Base-by-base conservation (phyloP, 306 rosid species). In the Malus orientalis region DNA sequence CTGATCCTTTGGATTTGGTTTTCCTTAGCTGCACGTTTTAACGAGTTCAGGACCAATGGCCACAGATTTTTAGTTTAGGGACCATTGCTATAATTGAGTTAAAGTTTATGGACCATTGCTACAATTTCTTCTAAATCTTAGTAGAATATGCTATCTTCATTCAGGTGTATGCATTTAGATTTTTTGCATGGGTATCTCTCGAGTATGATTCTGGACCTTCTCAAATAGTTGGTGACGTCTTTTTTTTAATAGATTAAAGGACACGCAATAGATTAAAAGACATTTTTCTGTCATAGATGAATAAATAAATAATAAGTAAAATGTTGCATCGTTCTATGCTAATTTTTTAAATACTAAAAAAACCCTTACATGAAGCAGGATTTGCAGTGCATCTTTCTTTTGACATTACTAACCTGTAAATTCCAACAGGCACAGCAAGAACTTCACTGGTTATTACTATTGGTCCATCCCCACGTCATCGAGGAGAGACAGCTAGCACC, bases 401-500 rank as follows among this genome's bases (percentile, higher is more conserved):
- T 13, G 53, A 65, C 38, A 44, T 78, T 70, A 73, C 30, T n/a
- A 67, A 49, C 73, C 23, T 73, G 55, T 75, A 75, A 79, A 67
- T 74, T 76, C 78, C 74, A 67, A 82, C 93, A 96, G 99, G 99
- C 78, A 87, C 98, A 16, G 98, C 99, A 14, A 96, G 99, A 86
- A 92, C 99, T 74, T 96, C 99, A 49, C 86, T 96, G 70, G 83
- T 96, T 77, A 88, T 96, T 75, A 91, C 99, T 40, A 93, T 93
- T 68, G 97, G 99, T 64, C 99, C 99, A 10, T 96, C 99, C 66
- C 99, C 99, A 62, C 90, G 93, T 45, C 98, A 96, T 75, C 89
- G 98, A 86, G 99, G 98, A 86, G 99, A 96, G 88, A 96, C 99
- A 22, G 81, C 98, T 49, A 96, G 99, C 81, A 96, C 99, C 53